Conservation (phyloP, 2,329 filamentous ascomycete genomes). For the Coniella vitis region DNA sequence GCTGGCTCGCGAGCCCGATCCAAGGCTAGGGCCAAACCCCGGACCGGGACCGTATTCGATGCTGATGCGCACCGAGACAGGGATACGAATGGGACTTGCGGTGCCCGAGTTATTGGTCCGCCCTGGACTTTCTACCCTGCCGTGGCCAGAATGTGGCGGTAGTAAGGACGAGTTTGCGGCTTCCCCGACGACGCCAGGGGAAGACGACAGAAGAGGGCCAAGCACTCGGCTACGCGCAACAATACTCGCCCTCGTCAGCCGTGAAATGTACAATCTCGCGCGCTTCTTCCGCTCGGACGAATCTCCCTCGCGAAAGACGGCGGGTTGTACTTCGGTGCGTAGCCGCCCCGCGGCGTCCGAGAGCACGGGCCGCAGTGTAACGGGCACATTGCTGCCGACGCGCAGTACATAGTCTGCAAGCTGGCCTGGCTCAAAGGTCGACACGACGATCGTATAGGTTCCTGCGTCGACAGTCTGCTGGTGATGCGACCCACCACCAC, state of each 20-base stretch:
- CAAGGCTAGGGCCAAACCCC: slow-evolving; percentile 18
- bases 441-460: slow-evolving; percentile 81
- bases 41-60: slow-evolving; percentile 68
- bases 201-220: slow-evolving; percentile 17
- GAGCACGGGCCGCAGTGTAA: slow-evolving; percentile 54
- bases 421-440: slow-evolving; percentile 80
- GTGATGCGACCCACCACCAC: too few species aligned
- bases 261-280: slow-evolving; percentile 31
- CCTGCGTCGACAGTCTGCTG: slow-evolving; percentile 54
- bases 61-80: slow-evolving; percentile 55
- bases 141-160: neutral
- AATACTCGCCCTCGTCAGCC: slow-evolving; percentile 56
- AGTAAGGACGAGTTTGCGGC: too few species aligned
- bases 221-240: slow-evolving; percentile 31
- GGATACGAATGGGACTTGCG: slow-evolving; percentile 15
- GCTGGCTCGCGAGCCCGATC: too few species aligned
- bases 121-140: neutral
- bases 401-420: slow-evolving; percentile 67
- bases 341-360: slow-evolving; percentile 71
- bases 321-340: slow-evolving; percentile 44
- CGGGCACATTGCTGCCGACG: slow-evolving; percentile 57
- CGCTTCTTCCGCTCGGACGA: slow-evolving; percentile 35
- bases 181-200: too few species aligned
- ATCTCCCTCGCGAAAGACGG: slow-evolving; percentile 32
- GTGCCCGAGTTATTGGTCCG: slow-evolving; percentile 17